Evolutionary conservation across 1,284 basidiomycete genomes (phyloP), one percentile per base, ranked within the genome.

Genomic region (Volvariella surrecta): DNA sequence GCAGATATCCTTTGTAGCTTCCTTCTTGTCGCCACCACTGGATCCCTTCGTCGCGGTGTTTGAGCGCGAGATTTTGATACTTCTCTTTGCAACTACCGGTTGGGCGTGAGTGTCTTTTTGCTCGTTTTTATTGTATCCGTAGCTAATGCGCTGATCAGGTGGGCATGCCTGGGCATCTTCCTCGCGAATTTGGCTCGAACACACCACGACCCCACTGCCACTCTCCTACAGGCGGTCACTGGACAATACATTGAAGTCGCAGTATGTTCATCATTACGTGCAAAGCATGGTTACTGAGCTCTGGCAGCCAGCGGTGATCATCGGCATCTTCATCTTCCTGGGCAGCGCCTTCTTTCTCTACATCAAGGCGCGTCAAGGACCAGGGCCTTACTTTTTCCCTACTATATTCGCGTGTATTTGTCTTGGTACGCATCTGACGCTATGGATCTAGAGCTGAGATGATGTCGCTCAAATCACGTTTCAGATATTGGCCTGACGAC

Each of bases 11-110:
- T 31, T 31, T 24, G 24, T 46, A 84, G 82, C 73, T 1, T 66
- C 76, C 0, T 75, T 86, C 50, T 56, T 89, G 8, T 80, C 80
- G 10, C 82, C 86, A 0, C 82, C 85, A 0, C 66, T 58, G 32
- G 80, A 82, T 40, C 82, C 84, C 0, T 80, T 88, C 47, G 65
- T 82, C 9, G 68, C 72, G 2, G 76, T 84, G 2, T 55, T 87
- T 16, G 85, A 89, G 54, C 75, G 82, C 4, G 85, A 89, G 52
- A 47, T 76, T 11, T 64, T 76, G n/a, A 75, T 82, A 20, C 51
- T 85, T 2, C 39, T 71, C 1, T 74, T 80, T 28, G 70, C 71
- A 0, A 53, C 63, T 6, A 20, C 64, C 6, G 67, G 71, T 17
- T 89, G 83, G 83, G 82, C 74, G 80, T 82, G 50, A 58, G 79